Base-by-base conservation (phyloP, 176 grass and related monocot species). In the Phoenix dactylifera region DNA sequence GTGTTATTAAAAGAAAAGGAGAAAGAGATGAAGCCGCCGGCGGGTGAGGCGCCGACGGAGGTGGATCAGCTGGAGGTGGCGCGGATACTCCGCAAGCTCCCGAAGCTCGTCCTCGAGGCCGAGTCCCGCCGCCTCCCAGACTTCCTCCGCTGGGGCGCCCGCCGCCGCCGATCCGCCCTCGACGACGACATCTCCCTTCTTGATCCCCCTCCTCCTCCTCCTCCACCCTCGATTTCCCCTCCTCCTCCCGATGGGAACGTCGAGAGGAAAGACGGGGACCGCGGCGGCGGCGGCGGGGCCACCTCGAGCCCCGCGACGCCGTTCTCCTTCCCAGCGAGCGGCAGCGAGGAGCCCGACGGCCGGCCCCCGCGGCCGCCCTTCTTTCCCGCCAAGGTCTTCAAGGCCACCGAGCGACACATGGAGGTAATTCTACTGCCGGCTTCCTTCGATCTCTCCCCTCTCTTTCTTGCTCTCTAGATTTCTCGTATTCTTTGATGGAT, bases 41-140 rank as follows among this genome's bases (percentile, higher is more conserved):
- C 0, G 35, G 35, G 2, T 12, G 22, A 7, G 49, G 16, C 16
- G 28, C 59, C 4, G 16, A 64, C 76, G 4, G 39, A 51, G 12
- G 60, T 25, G 24, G 76, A n/a, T n/a, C n/a, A 79, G 30, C 53
- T 49, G 3, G 26, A 72, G 32, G 76, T 66, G 53, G 76, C 68
- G 4, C 51, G 18, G 26, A 60, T 64, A n/a, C 68, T 79, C 29
- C 14, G 26, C 14, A 18, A 72, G 25, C 32, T 79, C 51, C 19
- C 76, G 24, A 52, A 54, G 20, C 32, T 65, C 22, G 6, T 77
- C 50, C 66, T 64, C 3, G 20, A 29, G n/a, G 1, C 6, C 6
- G 25, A 44, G 9, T 10, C 18, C 24, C 24, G 44, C 1, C 17
- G 28, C 19, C 52, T 52, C 7, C 18, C 54, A 16, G 67, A 59